Conservation (phyloP, 331 rosid genomes). For the Dryas integrifolia region DNA sequence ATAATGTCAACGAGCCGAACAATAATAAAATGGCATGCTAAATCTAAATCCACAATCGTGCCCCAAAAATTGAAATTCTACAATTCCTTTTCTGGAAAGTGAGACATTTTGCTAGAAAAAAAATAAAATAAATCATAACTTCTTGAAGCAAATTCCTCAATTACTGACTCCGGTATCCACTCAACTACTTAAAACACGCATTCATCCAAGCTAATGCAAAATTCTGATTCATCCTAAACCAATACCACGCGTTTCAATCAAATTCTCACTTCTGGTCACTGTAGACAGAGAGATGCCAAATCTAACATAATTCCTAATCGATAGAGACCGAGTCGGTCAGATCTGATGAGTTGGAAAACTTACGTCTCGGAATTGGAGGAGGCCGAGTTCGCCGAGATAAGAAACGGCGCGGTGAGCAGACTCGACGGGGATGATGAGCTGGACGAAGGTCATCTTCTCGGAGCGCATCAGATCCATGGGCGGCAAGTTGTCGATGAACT, state of each 20-base stretch:
- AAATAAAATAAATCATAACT: not conserved
- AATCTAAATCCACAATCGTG: not conserved
- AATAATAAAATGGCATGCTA: not conserved
- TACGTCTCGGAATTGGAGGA: conserved; percentile 91
- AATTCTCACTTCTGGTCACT: not conserved
- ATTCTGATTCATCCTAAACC: not conserved
- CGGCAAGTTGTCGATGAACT: conserved; percentile 68
- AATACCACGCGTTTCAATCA: not conserved
- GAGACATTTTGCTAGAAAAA: too few species aligned
- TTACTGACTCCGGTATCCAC: not conserved
- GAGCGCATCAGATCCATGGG: conserved; percentile 99
- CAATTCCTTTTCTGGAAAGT: not conserved
- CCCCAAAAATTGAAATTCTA: not conserved
- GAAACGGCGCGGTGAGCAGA: conserved; percentile 91
- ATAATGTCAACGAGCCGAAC: not conserved
- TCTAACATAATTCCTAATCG: not conserved
- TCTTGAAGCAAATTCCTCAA: not conserved
- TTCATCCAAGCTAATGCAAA: not conserved
- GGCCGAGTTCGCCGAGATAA: conserved; percentile 93
- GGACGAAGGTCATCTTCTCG: conserved; percentile 95
- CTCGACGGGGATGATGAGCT: conserved; percentile 93
- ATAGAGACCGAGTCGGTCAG: conserved; percentile 21
- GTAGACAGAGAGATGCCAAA: conserved; percentile 9
- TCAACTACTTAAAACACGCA: not conserved
- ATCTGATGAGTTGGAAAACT: conserved; percentile 42